phyloP scores from a whole-genome alignment of 306 rosid species.

The Rosa chinensis region DNA sequence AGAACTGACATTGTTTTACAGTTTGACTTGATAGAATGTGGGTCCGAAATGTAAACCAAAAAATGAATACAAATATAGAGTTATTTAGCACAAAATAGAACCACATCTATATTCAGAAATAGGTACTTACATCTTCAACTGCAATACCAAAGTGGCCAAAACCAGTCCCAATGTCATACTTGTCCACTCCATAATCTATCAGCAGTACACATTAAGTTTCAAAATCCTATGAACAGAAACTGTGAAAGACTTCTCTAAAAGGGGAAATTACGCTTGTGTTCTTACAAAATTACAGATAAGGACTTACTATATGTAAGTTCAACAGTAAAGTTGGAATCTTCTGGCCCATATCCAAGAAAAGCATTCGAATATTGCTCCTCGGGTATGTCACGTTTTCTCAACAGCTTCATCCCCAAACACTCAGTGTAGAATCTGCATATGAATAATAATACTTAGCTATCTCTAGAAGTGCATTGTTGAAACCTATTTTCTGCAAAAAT shows the following conservation, averaged over 20 bases:
- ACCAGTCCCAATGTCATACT: constrained; percentile 62
- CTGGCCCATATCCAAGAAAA: constrained; percentile 73
- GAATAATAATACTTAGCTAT: not conserved
- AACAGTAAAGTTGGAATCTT: constrained; percentile 61
- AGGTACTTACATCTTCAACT: constrained; percentile 66
- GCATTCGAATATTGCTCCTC: constrained; percentile 61
- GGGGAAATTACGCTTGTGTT: not conserved
- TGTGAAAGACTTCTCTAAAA: not conserved
- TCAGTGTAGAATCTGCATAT: constrained; percentile 63
- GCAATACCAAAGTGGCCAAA: constrained; percentile 78
- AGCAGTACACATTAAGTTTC: constrained; percentile 6
- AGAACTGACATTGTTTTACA: not conserved
- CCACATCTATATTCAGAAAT: too few species aligned
- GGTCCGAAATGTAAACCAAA: not conserved
- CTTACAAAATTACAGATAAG: not conserved
- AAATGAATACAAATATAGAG: not conserved
- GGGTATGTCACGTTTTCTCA: constrained; percentile 61
- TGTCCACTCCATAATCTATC: constrained; percentile 62
- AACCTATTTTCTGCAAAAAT: not conserved
- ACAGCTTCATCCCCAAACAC: constrained; percentile 77
- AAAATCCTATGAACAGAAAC: not conserved
- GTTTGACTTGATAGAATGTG: not conserved
- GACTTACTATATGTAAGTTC: constrained; percentile 72
- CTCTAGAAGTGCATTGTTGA: not conserved
- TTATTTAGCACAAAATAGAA: too few species aligned